phyloP scores from a whole-genome alignment of 768 basidiomycete species.

The Trametes cingulata region DNA sequence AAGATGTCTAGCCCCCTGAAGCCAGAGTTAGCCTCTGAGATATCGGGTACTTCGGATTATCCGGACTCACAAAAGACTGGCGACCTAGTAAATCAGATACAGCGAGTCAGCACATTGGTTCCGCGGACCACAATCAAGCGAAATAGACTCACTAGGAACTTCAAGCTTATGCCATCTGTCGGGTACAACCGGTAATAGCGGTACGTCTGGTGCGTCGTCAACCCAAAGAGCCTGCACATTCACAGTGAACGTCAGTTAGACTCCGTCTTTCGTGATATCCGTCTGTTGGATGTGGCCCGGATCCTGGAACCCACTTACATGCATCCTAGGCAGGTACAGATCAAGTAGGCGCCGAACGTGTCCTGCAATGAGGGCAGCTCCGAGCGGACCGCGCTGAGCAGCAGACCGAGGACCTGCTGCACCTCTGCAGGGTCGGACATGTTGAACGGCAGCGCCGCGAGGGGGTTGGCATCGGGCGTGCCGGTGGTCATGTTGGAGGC shows the following conservation, averaged over 20 bases:
- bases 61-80: neutral
- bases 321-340: constrained; percentile 13
- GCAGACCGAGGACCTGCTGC: neutral
- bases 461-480: neutral
- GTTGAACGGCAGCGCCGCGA: neutral
- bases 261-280: too few species aligned
- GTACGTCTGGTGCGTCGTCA: constrained; percentile 9
- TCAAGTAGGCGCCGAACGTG: constrained; percentile 11
- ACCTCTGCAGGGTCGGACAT: neutral
- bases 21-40: neutral
- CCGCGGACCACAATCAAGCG: neutral
- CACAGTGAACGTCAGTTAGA: neutral
- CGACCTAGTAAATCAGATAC: neutral
- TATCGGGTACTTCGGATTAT: too few species aligned
- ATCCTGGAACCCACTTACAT: neutral
- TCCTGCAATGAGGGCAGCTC: constrained; percentile 1
- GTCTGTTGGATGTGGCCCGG: neutral
- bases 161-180: neutral
- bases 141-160: neutral
- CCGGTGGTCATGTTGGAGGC: neutral
- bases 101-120: neutral
- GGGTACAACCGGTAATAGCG: constrained; percentile 5
- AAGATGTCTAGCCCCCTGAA: constrained; percentile 1
- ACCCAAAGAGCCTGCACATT: neutral
- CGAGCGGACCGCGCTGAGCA: neutral